Evolutionary conservation across 441 rosid species (phyloP).

Genomic region (Euphorbia corollata): DNA sequence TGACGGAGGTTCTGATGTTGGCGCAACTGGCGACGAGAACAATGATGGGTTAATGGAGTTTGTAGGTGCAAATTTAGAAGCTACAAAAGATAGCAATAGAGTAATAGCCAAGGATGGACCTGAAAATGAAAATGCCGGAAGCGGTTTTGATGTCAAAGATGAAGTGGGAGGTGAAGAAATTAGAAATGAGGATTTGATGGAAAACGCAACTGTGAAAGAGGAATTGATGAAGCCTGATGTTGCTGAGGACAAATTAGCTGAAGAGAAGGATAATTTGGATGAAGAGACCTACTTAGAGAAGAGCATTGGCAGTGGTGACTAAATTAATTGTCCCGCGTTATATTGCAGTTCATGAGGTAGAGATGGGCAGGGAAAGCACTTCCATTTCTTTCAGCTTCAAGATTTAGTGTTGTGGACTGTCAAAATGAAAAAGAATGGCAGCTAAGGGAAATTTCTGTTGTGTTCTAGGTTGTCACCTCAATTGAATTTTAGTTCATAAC

Average conservation of each 20-base stretch:
- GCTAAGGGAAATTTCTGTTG: too few species aligned
- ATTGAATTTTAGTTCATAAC: too few species aligned
- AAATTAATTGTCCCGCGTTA: slow-evolving; percentile 21
- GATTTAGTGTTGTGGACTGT: too few species aligned
- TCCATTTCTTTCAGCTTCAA: not conserved
- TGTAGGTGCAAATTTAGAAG: slow-evolving; percentile 11
- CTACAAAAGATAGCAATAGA: slow-evolving; percentile 22
- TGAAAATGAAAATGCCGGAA: slow-evolving; percentile 21
- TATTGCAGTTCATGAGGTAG: not conserved
- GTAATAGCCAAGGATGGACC: slow-evolving; percentile 22
- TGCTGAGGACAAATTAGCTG: slow-evolving; percentile 7
- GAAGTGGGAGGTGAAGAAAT: slow-evolving; percentile 24
- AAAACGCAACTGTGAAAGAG: slow-evolving; percentile 19
- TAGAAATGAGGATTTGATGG: slow-evolving; percentile 17
- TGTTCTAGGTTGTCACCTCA: too few species aligned
- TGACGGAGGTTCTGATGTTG: slow-evolving; percentile 58
- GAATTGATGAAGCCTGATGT: slow-evolving; percentile 17
- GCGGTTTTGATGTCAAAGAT: slow-evolving; percentile 19
- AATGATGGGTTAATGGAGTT: slow-evolving; percentile 28
- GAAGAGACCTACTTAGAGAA: slow-evolving; percentile 19
- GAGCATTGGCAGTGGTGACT: slow-evolving; percentile 35
- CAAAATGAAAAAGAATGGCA: too few species aligned
- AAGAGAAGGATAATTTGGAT: slow-evolving; percentile 17
- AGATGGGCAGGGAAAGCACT: not conserved
- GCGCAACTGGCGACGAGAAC: slow-evolving; percentile 26